Percentiles rank a stretch among this genome's conserved stretches.
These are phyloP conservation scores for Lachnellula willkommii DNA, from an alignment of 2,329 filamentous ascomycete genomes.

Conservation along the genomic window DNA sequence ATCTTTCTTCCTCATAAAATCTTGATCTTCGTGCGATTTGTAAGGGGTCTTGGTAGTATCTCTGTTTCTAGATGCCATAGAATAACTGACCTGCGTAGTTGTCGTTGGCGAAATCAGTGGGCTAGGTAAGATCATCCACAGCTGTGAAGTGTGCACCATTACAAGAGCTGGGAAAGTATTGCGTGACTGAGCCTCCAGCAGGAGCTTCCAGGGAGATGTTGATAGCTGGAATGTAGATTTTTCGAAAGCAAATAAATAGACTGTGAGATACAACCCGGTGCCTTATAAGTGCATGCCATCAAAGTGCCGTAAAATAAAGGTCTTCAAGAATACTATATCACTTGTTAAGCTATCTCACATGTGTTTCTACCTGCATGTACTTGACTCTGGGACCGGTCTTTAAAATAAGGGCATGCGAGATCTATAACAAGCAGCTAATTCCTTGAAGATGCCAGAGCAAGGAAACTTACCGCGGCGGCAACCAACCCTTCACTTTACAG, in stretches of 20 bases:
- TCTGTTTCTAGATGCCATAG: conserved; percentile 34
- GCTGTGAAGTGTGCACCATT: conserved; percentile 58
- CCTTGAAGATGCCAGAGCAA: not conserved
- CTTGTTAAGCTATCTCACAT: too few relatives aligned
- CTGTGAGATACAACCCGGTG: conserved; percentile 44
- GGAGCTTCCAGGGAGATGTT: conserved; percentile 55
- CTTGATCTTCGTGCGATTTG: too few relatives aligned
- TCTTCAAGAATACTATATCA: too few relatives aligned
- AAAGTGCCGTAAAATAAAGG: too few relatives aligned
- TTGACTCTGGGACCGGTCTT: too few relatives aligned
- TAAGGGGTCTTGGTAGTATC: too few relatives aligned
- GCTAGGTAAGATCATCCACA: conserved; percentile 38
- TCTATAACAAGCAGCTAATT: too few relatives aligned
- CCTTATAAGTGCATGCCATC: not conserved
- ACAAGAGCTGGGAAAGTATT: conserved; percentile 56
- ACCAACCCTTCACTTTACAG: not conserved
- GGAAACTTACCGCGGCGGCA: not conserved
- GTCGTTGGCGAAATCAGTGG: conserved; percentile 46
- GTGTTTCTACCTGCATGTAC: too few relatives aligned
- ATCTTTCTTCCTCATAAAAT: too few relatives aligned
- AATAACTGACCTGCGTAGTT: conserved; percentile 56
- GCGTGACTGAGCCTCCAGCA: conserved; percentile 47
- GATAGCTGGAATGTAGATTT: conserved; percentile 42
- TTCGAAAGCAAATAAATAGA: conserved; percentile 38
- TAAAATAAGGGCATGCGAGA: too few relatives aligned